Conservation (phyloP, 306 rosid genomes). For the Carpinus viminea region DNA sequence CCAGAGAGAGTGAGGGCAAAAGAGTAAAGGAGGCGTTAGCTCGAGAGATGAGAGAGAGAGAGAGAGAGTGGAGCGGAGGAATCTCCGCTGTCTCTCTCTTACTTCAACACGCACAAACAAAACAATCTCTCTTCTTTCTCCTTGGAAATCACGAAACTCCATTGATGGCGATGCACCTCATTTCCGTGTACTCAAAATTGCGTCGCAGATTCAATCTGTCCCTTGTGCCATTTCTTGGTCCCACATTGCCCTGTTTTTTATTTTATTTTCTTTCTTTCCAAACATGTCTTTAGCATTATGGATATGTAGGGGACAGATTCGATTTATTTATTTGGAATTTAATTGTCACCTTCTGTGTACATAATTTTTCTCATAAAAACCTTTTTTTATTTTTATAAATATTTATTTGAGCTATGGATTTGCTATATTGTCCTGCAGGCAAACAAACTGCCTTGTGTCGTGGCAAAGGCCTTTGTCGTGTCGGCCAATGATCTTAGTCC, state of each 20-base stretch:
- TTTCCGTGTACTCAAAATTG: constrained; percentile 7
- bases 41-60: not conserved
- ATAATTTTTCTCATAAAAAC: too few relatives aligned
- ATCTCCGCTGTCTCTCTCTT: not conserved
- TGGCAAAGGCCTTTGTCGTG: too few relatives aligned
- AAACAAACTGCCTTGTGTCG: too few relatives aligned
- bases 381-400: too few relatives aligned
- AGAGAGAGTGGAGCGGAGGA: constrained; percentile 20
- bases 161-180: constrained; percentile 39
- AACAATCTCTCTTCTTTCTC: not conserved
- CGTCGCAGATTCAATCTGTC: constrained; percentile 44
- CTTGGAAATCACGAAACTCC: constrained; percentile 42
- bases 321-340: too few relatives aligned
- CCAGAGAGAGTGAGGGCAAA: not conserved
- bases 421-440: too few relatives aligned
- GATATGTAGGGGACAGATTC: not conserved
- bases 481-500: too few relatives aligned
- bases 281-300: too few relatives aligned
- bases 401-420: too few relatives aligned
- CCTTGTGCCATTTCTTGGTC: constrained; percentile 31
- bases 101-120: not conserved
- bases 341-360: too few relatives aligned
- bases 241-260: not conserved
- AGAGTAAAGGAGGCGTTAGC: not conserved
- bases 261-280: too few relatives aligned